Base-by-base conservation (phyloP, 176 grass and related monocot species). In the Cenchrus americanus region DNA sequence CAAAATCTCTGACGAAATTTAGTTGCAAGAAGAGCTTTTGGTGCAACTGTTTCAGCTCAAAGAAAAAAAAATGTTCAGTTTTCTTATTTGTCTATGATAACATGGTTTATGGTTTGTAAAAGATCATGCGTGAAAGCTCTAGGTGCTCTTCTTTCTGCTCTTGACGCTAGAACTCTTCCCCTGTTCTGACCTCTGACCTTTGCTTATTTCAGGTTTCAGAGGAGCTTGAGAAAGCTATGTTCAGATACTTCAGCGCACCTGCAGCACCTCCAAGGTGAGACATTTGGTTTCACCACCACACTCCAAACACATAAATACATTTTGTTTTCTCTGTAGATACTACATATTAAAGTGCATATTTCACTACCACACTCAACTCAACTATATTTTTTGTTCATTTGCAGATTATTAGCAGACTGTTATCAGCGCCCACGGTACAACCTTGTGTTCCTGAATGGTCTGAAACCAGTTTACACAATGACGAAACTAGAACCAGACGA, bases 401-500 rank as follows among this genome's bases (percentile, higher is more conserved):
- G 18, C 73, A 91, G 89, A 59, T 46, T 82, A 66, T 42, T 88
- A 71, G 48, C 46, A 58, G 66, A 53, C 10, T 42, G 23, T 22
- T 73, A 49, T 44, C 82, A 91, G 66, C 72, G 44, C 55, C 71
- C 81, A 1, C 84, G 66, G 42, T 86, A 82, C 51, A 79, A 89
- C 26, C 86, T 94, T 22, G 9, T 82, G 40, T 87, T 82, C 69
- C 34, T 59, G 71, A 90, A 87, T 48, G 27, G 3, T 60, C 80
- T 87, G 6, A 80, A 87, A 64, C 61, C 87, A 12, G 74, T 87
- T 30, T 86, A 83, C 74, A 92, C 90, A 22, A 69, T 83, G 71
- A 80, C 55, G 30, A 92, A 83, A 47, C 15, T 92, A 60, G 83
- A 92, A 80, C 30, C 77, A 54, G 64, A 83, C 1, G 50, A 88